Conservation (phyloP, 805 yeast genomes). For the Ogataea minuta region DNA sequence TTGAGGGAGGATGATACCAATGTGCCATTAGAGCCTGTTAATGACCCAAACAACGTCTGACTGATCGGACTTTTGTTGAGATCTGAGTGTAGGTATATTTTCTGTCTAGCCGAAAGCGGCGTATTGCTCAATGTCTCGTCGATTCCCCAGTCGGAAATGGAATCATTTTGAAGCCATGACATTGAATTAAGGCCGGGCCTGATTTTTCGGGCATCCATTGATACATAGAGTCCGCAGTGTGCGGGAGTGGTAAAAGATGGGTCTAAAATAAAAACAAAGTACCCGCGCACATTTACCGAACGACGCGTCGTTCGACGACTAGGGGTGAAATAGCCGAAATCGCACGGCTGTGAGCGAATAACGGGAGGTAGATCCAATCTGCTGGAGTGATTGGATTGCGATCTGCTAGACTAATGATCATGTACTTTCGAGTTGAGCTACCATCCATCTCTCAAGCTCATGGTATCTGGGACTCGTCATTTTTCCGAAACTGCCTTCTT, state of each 20-base stretch:
- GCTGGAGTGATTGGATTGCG: no score
- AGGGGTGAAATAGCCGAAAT: no score
- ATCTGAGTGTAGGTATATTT: conserved; percentile 6
- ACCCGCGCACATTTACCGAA: conserved; percentile 3
- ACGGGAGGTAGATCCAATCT: no score
- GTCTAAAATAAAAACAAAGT: conserved; percentile 7
- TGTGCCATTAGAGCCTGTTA: not conserved
- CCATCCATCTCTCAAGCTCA: no score
- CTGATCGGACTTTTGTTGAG: conserved; percentile 7
- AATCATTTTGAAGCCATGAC: conserved; percentile 4
- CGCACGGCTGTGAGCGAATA: no score
- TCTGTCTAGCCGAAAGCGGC: not conserved
- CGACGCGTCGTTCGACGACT: conserved; percentile 3
- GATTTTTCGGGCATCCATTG: conserved; percentile 8
- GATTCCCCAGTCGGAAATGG: conserved; percentile 26
- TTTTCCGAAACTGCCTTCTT: conserved; percentile 60
- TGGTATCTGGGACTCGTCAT: not conserved
- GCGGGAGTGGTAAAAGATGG: not conserved
- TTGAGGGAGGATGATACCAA: not conserved
- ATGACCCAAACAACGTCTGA: not conserved
- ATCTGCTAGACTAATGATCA: no score
- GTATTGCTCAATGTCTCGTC: conserved; percentile 16
- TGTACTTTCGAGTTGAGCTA: no score
- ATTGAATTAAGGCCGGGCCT: conserved; percentile 2
- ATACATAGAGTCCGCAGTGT: not conserved